phyloP scores from a whole-genome alignment of 2,329 filamentous ascomycete genomes.

The Chaetomiaceae sp. region DNA sequence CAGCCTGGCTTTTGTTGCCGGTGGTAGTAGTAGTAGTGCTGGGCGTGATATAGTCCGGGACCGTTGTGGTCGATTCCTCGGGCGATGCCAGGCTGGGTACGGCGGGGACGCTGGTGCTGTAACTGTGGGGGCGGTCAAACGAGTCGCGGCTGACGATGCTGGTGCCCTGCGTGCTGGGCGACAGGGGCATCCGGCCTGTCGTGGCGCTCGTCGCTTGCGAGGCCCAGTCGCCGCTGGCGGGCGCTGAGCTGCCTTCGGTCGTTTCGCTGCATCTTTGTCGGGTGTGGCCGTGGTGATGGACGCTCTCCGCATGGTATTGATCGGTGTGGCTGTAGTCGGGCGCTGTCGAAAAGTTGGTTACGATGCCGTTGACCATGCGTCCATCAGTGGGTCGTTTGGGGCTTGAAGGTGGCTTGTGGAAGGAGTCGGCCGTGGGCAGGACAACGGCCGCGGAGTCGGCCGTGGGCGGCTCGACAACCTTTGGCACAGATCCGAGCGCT shows the following conservation, averaged over 20 bases:
- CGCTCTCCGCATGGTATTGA: conserved; percentile 42
- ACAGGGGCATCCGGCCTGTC: conserved; percentile 60
- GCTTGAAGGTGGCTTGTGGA: conserved; percentile 31
- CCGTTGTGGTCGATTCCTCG: conserved; percentile 32
- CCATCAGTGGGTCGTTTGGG: conserved; percentile 34
- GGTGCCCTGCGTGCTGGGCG: conserved; percentile 61
- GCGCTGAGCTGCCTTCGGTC: conserved; percentile 56
- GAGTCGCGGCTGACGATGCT: conserved; percentile 61
- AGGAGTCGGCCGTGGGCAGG: conserved; percentile 29
- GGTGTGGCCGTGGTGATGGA: conserved; percentile 36
- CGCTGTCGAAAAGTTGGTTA: conserved; percentile 43
- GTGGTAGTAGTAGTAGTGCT: conserved; percentile 25
- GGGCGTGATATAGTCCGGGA: conserved; percentile 27
- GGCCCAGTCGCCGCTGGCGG: conserved; percentile 55
- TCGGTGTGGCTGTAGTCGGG: conserved; percentile 48
- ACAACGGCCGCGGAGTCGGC: conserved; percentile 28
- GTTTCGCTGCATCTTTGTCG: conserved; percentile 58
- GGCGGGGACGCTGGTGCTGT: conserved; percentile 37
- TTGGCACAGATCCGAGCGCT: conserved; percentile 3
- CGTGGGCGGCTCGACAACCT: conserved; percentile 22
- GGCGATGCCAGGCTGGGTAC: conserved; percentile 38
- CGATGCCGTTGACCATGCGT: conserved; percentile 42
- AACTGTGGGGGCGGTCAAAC: conserved; percentile 40
- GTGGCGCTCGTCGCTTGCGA: conserved; percentile 60
- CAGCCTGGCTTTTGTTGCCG: conserved; percentile 27